Evolutionary conservation across 2,329 filamentous ascomycete genomes (phyloP), one percentile per base, ranked within the genome.

Genomic region (Colletotrichum siamense): DNA sequence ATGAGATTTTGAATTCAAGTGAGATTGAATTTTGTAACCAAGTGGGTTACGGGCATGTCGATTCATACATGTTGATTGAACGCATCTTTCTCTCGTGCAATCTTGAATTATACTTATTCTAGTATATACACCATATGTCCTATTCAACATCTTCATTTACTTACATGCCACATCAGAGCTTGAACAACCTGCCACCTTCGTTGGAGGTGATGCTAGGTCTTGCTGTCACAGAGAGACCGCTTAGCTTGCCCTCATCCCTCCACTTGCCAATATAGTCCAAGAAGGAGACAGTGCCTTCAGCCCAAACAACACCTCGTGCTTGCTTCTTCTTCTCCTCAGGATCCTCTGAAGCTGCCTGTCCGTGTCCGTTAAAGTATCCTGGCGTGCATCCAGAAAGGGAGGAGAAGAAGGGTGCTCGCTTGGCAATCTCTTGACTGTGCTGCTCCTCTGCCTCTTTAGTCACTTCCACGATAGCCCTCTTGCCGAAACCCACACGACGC

Each of bases 391-490:
- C 59, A 15, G 49, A 49, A n/a, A 75, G 49, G 77, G 78, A 61
- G 9, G 69, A 49, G 18, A 76, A 63, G 26, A 59, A 69, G 1
- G 52, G 49, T 8, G 75, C 71, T 6, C 65, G 32, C 22, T 28
- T 49, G 7, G 81, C 79, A 36, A 86, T 83, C 5, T 86, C 88
- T 2, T 85, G 74, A 7, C 69, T 70, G 22, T 78, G 62, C 78
- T 81, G 79, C 44, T 81, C 80, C 55, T 81, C 78, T 8, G 78
- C 81, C 52, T 68, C 75, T 7, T 77, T 77, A 9, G 81, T 81
- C 4, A 77, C 49, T 12, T 81, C 71, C 18, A 81, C 81, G 24
- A 82, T 81, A 81, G 79, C 79, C 9, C 87, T 89, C 76, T 87
- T 87, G 7, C 87, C 82, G 3, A 28, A 16, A 1, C 44, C 30